Evolutionary conservation across 345 rosid species (phyloP), one percentile per base, ranked within the genome.

Genomic region (Psidium guajava): DNA sequence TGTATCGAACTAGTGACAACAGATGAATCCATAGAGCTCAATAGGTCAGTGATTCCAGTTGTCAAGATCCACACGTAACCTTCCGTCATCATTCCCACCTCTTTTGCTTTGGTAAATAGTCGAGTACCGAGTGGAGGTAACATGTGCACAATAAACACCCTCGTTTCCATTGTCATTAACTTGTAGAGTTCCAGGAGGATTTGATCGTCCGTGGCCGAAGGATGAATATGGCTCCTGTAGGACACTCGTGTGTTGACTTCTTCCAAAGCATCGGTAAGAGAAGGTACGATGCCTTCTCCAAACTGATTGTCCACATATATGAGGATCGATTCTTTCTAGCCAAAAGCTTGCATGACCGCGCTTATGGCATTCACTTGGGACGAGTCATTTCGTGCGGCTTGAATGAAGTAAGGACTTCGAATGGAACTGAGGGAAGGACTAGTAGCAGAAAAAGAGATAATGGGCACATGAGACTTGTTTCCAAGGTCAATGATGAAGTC

Each of bases 61-160:
- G 74, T 27, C 20, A 61, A 61, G 74, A 61, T 61, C 74, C 74
- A 27, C 5, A 61, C 74, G 0, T 61, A 61, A 27, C 74, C 74
- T 27, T 61, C 11, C 10, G 10, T 61, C 74, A 61, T 61, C 74
- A 61, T 61, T 27, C 74, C 74, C 74, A 27, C 21, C 74, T 27
- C 10, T 13, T 61, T 28, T 27, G 74, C 74, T 61, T 61, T 61
- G 74, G 40, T 40, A 16, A 61, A 61, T 3, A 61, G 74, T 0
- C 21, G 74, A 0, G 74, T 14, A 61, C 74, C 21, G 0, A 61
- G 74, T 0, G 40, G 0, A 61, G 74, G 74, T 61, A 61, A 61
- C 74, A 27, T 27, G 74, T 61, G 40, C 40, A 61, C 40, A 5
- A 61, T 61, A 21, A 59, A 61, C 74, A 61, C 74, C 73, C 74